phyloP scores from a whole-genome alignment of 2,329 filamentous ascomycete species.

The Neoscytalidium dimidiatum region DNA sequence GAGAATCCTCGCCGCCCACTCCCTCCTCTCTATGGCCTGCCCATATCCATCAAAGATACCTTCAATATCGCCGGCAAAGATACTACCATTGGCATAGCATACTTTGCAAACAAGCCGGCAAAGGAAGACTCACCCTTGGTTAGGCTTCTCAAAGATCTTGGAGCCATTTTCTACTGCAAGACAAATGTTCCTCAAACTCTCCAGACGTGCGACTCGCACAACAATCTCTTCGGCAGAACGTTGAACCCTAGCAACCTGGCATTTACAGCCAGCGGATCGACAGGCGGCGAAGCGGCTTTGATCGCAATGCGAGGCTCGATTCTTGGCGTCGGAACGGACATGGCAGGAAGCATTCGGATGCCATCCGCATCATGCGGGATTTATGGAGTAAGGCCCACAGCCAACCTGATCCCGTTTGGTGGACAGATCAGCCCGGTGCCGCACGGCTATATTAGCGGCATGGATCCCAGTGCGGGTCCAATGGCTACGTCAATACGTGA shows the following conservation, averaged over 20 bases:
- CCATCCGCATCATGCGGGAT: background rate
- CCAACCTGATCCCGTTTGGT: background rate
- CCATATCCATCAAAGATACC: constrained; percentile 48
- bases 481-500: background rate
- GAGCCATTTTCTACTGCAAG: constrained; percentile 55
- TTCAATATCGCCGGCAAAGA: constrained; percentile 62
- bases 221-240: constrained; percentile 63
- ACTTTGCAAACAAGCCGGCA: constrained; percentile 35
- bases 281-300: constrained; percentile 65
- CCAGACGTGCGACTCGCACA: constrained; percentile 55
- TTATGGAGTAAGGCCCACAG: background rate
- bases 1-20: constrained; percentile 42
- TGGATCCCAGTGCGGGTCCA: background rate
- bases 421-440: background rate
- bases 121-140: constrained; percentile 37
- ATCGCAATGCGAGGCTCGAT: constrained; percentile 60
- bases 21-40: constrained; percentile 52
- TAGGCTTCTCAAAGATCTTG: constrained; percentile 37
- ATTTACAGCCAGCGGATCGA: constrained; percentile 64
- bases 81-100: constrained; percentile 60
- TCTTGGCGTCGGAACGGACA: constrained; percentile 65
- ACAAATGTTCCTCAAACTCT: constrained; percentile 56
- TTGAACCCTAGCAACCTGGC: constrained; percentile 64
- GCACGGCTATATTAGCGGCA: background rate
- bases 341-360: constrained; percentile 29